Evolutionary conservation across 257 asterid genomes (phyloP).

Genomic region (Datura wrightii): DNA sequence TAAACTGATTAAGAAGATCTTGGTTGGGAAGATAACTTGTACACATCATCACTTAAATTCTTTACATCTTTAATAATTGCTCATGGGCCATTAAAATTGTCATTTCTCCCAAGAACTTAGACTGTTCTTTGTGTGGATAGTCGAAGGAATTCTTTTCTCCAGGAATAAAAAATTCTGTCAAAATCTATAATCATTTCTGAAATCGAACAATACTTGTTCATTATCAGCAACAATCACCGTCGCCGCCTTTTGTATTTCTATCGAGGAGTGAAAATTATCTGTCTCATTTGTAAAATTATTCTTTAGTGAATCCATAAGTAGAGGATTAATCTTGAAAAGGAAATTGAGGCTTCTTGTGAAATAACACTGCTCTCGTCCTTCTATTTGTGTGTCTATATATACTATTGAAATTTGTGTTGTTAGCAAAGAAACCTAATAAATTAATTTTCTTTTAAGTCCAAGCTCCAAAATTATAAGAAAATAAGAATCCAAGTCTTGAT

Average conservation of each 20-base stretch:
- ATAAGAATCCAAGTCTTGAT: background rate
- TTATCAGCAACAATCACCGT: background rate
- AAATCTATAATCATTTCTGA: slow-evolving; percentile 10
- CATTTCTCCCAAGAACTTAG: background rate
- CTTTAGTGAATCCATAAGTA: too few species aligned
- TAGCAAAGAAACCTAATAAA: too few species aligned
- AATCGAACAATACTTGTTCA: background rate
- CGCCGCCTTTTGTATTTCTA: background rate
- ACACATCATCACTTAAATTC: background rate
- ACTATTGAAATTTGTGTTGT: background rate
- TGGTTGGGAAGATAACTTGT: background rate
- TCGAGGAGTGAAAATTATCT: too few species aligned
- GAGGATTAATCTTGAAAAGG: background rate
- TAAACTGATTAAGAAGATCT: background rate
- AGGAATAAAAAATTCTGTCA: too few species aligned
- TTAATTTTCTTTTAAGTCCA: too few species aligned
- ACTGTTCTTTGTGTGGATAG: background rate
- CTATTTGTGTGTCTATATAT: too few species aligned
- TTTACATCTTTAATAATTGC: background rate
- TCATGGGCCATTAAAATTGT: background rate
- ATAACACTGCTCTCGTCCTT: background rate
- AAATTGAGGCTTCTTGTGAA: background rate
- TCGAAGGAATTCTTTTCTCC: background rate
- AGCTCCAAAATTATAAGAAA: too few species aligned
- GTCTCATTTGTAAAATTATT: too few species aligned